phyloP scores from a whole-genome alignment of 129 eudicot genomes.

The Logfia minima region DNA sequence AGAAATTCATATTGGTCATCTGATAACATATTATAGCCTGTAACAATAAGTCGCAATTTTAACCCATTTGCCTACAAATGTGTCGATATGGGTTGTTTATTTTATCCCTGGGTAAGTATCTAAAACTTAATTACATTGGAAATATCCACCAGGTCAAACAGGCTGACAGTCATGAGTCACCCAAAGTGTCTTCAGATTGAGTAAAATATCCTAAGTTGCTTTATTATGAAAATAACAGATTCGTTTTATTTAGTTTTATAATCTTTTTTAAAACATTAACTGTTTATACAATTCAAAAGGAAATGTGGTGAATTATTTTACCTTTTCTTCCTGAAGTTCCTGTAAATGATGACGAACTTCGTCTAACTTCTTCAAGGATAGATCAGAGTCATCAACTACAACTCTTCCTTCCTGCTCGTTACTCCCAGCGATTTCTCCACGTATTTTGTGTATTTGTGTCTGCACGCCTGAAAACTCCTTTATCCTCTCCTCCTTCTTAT shows the following conservation, averaged over 20 bases:
- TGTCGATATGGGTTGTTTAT: background rate
- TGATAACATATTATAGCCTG: background rate
- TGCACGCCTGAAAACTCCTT: conserved; percentile 68
- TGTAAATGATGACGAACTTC: conserved; percentile 73
- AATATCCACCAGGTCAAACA: background rate
- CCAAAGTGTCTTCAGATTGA: background rate
- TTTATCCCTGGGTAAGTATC: background rate
- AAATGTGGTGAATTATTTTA: conserved; percentile 11
- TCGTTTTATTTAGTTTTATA: background rate
- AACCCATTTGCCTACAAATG: background rate
- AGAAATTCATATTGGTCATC: conserved; percentile 12
- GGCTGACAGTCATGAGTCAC: background rate
- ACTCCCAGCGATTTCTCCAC: conserved; percentile 84
- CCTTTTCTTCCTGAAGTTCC: conserved; percentile 96
- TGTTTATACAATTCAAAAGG: background rate
- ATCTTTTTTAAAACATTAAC: background rate
- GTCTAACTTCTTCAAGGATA: conserved; percentile 69
- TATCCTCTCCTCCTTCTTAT: conserved; percentile 80
- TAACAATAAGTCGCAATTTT: background rate
- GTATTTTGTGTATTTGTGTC: conserved; percentile 69
- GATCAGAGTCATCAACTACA: conserved; percentile 77
- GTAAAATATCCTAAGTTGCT: background rate
- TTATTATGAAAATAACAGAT: background rate
- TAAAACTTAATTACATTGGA: background rate
- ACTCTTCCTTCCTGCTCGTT: conserved; percentile 47